These are phyloP conservation scores for Thalassiosira mediterranea DNA, from an alignment of 352 stramenopile species.

Conservation along the genomic window DNA sequence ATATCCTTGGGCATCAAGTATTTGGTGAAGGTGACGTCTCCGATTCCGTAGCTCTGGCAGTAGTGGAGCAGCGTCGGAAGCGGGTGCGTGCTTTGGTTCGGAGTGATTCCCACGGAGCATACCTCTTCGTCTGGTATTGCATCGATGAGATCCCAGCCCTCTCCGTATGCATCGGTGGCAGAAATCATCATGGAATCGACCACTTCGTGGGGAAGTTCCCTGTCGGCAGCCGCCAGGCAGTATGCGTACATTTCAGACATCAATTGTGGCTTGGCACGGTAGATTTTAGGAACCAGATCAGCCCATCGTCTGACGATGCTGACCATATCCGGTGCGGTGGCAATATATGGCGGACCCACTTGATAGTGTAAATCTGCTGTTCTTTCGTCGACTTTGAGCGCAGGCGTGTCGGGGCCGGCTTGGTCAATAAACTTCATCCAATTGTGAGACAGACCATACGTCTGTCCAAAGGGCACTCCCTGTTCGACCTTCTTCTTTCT, in stretches of 20 bases:
- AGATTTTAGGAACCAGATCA: constrained; percentile 67
- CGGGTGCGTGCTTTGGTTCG: constrained; percentile 29
- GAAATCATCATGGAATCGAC: constrained; percentile 77
- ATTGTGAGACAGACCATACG: constrained; percentile 70
- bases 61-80: constrained; percentile 78
- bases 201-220: constrained; percentile 68
- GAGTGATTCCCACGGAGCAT: constrained; percentile 42
- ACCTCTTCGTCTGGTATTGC: constrained; percentile 46
- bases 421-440: constrained; percentile 48
- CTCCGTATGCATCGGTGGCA: constrained; percentile 47
- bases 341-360: constrained; percentile 84
- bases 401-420: constrained; percentile 42
- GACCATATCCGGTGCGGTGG: constrained; percentile 74
- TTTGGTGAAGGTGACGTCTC: constrained; percentile 76
- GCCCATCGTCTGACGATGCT: constrained; percentile 77
- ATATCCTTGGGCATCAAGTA: constrained; percentile 64
- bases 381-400: constrained; percentile 32
- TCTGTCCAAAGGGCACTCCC: constrained; percentile 75
- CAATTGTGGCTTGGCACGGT: constrained; percentile 72
- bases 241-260: constrained; percentile 88
- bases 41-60: constrained; percentile 75
- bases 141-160: constrained; percentile 77
- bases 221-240: constrained; percentile 81
- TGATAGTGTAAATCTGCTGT: constrained; percentile 63
- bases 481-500: constrained; percentile 59